phyloP scores from a whole-genome alignment of 306 rosid genomes.

The Medicago ruthenica region DNA sequence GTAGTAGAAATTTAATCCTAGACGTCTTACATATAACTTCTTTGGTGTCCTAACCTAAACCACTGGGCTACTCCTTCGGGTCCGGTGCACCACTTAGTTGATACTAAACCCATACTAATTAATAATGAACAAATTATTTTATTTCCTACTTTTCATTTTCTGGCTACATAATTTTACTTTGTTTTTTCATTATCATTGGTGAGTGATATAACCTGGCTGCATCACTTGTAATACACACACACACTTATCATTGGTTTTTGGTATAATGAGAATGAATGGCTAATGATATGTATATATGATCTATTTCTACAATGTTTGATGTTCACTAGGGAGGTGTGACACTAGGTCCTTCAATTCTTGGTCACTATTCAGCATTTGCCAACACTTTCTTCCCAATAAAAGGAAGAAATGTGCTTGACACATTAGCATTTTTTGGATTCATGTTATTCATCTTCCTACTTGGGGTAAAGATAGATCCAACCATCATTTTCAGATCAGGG shows the following conservation, averaged over 20 bases:
- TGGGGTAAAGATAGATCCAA: conserved; percentile 67
- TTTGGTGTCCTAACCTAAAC: not conserved
- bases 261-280: not conserved
- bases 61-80: not conserved
- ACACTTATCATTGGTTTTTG: not conserved
- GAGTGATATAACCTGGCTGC: not conserved
- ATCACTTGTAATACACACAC: not conserved
- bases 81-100: not conserved
- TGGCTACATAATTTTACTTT: not conserved
- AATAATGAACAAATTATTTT: not conserved
- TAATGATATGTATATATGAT: conserved; percentile 13
- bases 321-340: conserved; percentile 63
- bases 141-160: not conserved
- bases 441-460: conserved; percentile 56
- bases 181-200: not conserved
- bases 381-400: conserved; percentile 55
- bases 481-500: conserved; percentile 46
- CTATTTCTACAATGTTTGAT: conserved; percentile 33
- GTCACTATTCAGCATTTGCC: conserved; percentile 48
- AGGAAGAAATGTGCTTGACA: conserved; percentile 57
- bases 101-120: not conserved
- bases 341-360: conserved; percentile 75
- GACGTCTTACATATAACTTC: not conserved
- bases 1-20: not conserved
- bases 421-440: conserved; percentile 58